phyloP scores from a whole-genome alignment of 768 basidiomycete species.

The Hygrophoropsis aurantiaca region DNA sequence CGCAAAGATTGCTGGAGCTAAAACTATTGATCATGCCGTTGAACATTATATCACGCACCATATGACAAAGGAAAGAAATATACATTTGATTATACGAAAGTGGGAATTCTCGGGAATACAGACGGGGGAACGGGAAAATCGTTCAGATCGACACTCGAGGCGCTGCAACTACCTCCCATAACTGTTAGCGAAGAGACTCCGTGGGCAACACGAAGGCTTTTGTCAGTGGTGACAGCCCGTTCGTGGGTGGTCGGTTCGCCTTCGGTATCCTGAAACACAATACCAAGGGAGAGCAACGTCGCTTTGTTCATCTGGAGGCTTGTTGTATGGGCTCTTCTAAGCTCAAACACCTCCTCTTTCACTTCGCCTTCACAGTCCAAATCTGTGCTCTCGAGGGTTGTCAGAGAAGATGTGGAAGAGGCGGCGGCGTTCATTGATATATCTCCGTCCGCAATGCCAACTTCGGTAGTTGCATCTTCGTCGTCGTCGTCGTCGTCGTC shows the following conservation, averaged over 20 bases:
- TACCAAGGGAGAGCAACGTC: slow-evolving; percentile 36
- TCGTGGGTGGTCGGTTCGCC: slow-evolving; percentile 11
- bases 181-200: slow-evolving; percentile 17
- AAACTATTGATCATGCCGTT: too few species aligned
- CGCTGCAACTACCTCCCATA: slow-evolving; percentile 37
- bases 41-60: too few species aligned
- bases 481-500: slow-evolving; percentile 1
- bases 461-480: slow-evolving; percentile 12
- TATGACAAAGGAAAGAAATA: too few species aligned
- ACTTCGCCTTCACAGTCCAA: slow-evolving; percentile 6
- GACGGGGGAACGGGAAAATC: slow-evolving; percentile 48
- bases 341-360: slow-evolving; percentile 39
- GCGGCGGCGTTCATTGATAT: slow-evolving; percentile 14
- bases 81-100: slow-evolving; percentile 17
- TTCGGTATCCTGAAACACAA: slow-evolving; percentile 7
- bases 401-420: slow-evolving; percentile 20
- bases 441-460: neutral
- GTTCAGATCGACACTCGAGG: slow-evolving; percentile 40
- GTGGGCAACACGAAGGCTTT: neutral
- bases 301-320: slow-evolving; percentile 53
- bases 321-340: slow-evolving; percentile 46
- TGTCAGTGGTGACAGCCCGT: slow-evolving; percentile 4
- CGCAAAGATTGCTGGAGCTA: too few species aligned
- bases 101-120: slow-evolving; percentile 29
- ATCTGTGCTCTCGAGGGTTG: slow-evolving; percentile 9